Conservation (phyloP, 1,139 yeast genomes). For the Sugiyamaella paludigena region DNA sequence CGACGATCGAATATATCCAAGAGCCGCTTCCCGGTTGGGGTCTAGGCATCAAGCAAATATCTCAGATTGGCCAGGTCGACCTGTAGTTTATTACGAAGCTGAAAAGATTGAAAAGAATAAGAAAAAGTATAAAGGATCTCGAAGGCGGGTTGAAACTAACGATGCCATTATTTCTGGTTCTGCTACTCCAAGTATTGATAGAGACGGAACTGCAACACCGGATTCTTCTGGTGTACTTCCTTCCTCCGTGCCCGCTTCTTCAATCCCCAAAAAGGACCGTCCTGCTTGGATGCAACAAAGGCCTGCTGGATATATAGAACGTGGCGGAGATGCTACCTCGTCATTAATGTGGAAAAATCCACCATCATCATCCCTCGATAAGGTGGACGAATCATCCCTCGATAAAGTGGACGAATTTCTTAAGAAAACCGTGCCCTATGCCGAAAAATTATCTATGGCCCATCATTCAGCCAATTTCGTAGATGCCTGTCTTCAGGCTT, state of each 20-base stretch:
- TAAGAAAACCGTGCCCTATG: constrained; percentile 53
- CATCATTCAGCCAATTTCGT: constrained; percentile 68
- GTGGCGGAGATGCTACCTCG: constrained; percentile 77
- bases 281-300: constrained; percentile 78
- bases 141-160: neutral
- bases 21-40: constrained; percentile 79
- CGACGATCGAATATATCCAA: constrained; percentile 78
- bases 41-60: constrained; percentile 70
- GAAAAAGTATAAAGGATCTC: constrained; percentile 19
- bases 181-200: constrained; percentile 20
- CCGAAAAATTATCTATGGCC: constrained; percentile 50
- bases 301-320: constrained; percentile 78
- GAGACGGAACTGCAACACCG: constrained; percentile 25
- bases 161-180: constrained; percentile 18
- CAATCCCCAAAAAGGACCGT: constrained; percentile 44
- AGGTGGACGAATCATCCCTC: constrained; percentile 20
- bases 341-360: constrained; percentile 60
- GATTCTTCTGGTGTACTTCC: neutral
- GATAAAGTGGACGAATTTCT: constrained; percentile 56
- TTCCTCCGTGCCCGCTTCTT: constrained; percentile 45
- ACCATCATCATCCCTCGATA: constrained; percentile 10
- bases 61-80: constrained; percentile 66
- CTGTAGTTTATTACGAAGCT: constrained; percentile 63
- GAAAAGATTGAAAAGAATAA: constrained; percentile 24
- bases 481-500: constrained; percentile 62